Base-by-base conservation (phyloP, 2,329 filamentous ascomycete species). In the Alternaria sp. region DNA sequence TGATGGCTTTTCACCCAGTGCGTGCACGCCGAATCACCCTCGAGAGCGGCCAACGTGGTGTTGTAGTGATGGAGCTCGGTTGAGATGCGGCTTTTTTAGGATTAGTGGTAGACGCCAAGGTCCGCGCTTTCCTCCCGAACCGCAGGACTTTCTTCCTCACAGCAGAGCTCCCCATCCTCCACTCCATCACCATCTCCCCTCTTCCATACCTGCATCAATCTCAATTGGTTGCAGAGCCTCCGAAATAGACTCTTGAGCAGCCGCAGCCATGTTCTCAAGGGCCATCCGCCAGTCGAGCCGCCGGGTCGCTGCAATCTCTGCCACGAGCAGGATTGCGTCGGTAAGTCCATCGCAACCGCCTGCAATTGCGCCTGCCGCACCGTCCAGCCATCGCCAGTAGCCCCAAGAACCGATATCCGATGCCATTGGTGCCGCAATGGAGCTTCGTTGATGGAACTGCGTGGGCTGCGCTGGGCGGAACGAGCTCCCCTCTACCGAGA, bases 221-320 rank as follows among this genome's bases (percentile, higher is more conserved):
- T 78, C 78, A 80, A 80, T 80, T 80, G 78, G 73, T 78, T 72
- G 78, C 77, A 78, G 77, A 76, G 70, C 74, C 73, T 74, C 73
- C 68, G 62, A 60, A 74, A 72, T 79, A 79, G 76, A 75, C 74
- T 79, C 76, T 79, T 76, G 73, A 79, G 75, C 74, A 78, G 54
- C 75, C 82, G 82, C 83, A 85, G 82, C 66, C 82, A 97, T 98
- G 94, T 97, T 97, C 89, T 93, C 94, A 86, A 97, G 92, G 90
- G 94, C 94, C 87, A 89, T 98, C 86, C 90, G 94, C 87, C 93
- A 97, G 88, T 96, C 93, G 84, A 91, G 91, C 87, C 93, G 94
- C 87, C 91, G 92, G 84, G 92, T 94, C 85, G 92, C 92, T 86
- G 93, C 92, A 86, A 89, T 96, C 86, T 92, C 93, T 90, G 92